Evolutionary conservation across 192 early-diverging fungal species (phyloP).

Genomic region (Umbelopsis sp.): DNA sequence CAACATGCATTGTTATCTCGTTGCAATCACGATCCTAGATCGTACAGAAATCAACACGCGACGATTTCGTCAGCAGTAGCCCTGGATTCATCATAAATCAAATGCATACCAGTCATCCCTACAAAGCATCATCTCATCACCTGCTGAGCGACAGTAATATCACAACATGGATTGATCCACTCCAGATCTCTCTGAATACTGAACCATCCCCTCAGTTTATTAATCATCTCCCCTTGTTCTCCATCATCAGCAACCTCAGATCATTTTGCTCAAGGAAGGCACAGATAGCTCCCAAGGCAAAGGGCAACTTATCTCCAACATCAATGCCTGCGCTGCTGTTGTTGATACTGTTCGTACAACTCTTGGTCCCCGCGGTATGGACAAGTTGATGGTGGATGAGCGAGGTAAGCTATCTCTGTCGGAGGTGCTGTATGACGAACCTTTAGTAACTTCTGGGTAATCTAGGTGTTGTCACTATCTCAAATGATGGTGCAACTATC

Average conservation of each 20-base stretch:
- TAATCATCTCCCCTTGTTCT: not conserved
- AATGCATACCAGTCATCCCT: not conserved
- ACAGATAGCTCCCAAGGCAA: conserved; percentile 98
- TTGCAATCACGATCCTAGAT: not conserved
- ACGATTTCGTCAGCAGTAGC: not conserved
- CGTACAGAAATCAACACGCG: not conserved
- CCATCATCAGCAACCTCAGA: conserved; percentile 85
- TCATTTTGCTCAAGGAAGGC: conserved; percentile 98
- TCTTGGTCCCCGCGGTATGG: conserved; percentile 98
- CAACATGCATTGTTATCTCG: not conserved
- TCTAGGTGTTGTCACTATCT: conserved; percentile 88
- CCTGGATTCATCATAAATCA: not conserved
- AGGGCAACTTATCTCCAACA: conserved; percentile 97
- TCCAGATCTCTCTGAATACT: not conserved
- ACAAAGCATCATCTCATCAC: not conserved
- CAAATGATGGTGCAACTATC: conserved; percentile 99
- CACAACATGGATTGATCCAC: not conserved
- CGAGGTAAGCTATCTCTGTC: conserved; percentile 61
- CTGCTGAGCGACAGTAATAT: not conserved
- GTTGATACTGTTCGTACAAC: conserved; percentile 96
- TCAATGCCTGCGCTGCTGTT: conserved; percentile 92
- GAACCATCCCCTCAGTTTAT: not conserved
- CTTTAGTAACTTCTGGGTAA: not conserved
- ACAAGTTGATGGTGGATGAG: conserved; percentile 96
- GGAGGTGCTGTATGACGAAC: too few relatives aligned